Conservation (phyloP, 495 filamentous ascomycete genomes). For the Daldinia childiae region DNA sequence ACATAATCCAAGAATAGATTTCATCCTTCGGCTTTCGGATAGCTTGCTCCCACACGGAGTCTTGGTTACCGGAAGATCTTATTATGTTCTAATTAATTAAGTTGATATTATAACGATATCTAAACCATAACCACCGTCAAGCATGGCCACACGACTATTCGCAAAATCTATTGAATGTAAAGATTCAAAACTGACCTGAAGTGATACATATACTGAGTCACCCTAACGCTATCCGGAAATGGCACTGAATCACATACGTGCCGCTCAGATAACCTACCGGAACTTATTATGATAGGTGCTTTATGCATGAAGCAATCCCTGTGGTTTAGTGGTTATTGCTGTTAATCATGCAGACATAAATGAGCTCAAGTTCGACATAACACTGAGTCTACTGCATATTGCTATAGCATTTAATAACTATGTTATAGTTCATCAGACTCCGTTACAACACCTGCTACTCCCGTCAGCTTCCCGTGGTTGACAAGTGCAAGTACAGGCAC, state of each 20-base stretch:
- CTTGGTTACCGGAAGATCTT: not conserved
- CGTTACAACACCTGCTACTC: constrained; percentile 33
- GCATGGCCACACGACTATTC: not conserved
- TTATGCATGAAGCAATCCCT: not conserved
- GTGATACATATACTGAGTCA: not conserved
- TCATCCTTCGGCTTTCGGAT: not conserved
- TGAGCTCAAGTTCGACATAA: constrained; percentile 1
- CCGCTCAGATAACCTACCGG: not conserved
- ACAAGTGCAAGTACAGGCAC: constrained; percentile 27
- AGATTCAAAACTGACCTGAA: not conserved
- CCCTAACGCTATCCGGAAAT: not conserved
- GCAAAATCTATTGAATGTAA: not conserved
- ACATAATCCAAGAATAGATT: not conserved
- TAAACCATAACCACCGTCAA: not conserved
- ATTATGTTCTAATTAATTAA: not conserved
- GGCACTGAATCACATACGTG: not conserved
- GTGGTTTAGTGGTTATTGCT: not conserved
- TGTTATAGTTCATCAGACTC: constrained; percentile 36
- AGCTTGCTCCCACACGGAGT: not conserved
- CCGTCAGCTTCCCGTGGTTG: constrained; percentile 33
- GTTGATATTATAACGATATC: not conserved
- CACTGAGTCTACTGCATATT: constrained; percentile 14
- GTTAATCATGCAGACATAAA: constrained; percentile 1
- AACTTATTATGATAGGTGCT: not conserved
- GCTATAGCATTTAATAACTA: constrained; percentile 24